phyloP scores from a whole-genome alignment of 2,329 filamentous ascomycete species.

The Acrocalymma vagum region DNA sequence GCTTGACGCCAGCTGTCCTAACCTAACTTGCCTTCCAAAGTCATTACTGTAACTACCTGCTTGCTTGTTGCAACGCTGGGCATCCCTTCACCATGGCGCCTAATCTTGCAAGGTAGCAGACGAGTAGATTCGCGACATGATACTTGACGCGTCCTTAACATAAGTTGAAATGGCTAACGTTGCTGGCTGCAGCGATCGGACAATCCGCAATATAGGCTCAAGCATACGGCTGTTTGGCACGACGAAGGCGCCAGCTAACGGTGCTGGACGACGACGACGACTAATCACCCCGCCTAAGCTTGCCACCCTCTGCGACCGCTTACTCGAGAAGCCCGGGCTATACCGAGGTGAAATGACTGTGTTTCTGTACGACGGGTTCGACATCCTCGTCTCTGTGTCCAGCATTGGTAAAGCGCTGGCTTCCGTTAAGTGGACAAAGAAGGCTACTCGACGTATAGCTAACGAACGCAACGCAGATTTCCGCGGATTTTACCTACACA shows the following conservation, averaged over 20 bases:
- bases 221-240: constrained; percentile 9
- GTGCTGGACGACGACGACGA: constrained; percentile 3
- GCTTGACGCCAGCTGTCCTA: too few relatives aligned
- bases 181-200: constrained; percentile 12
- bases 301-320: constrained; percentile 2
- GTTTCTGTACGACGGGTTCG: constrained; percentile 37
- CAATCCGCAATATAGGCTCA: constrained; percentile 5
- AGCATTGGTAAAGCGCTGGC: constrained; percentile 31
- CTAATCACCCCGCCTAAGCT: constrained; percentile 9
- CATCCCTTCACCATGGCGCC: constrained; percentile 17
- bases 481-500: constrained; percentile 43
- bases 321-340: constrained; percentile 28
- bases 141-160: constrained; percentile 24
- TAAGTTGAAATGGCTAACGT: constrained; percentile 25
- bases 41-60: too few relatives aligned
- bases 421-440: constrained; percentile 37
- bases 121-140: constrained; percentile 22
- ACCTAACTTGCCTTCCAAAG: too few relatives aligned
- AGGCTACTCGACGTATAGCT: constrained; percentile 37
- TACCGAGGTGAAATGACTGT: constrained; percentile 32
- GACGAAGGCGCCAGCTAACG: constrained; percentile 7
- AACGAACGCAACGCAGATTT: constrained; percentile 44
- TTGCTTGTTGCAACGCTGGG: too few relatives aligned
- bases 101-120: constrained; percentile 18
- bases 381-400: constrained; percentile 15